Percentiles rank a stretch among this genome's conserved stretches.
Evolutionary conservation across 2,329 filamentous ascomycete genomes (phyloP).

Genomic region (Cytospora schulzeri): DNA sequence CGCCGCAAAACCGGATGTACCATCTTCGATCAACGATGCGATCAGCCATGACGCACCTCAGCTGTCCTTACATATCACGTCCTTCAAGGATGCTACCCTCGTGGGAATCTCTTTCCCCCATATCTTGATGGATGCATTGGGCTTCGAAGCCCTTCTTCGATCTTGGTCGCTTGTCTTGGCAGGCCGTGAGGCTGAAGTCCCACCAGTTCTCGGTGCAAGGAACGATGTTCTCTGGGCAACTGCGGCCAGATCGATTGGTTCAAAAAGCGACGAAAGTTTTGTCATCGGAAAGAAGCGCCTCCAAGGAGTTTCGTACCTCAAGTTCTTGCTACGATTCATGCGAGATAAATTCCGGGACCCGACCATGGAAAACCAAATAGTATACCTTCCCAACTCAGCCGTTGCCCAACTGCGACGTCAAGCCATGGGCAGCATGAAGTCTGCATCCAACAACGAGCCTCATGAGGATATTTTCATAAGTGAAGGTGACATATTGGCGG

Average conservation of each 20-base stretch:
- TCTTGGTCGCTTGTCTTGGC: conserved; percentile 49
- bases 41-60: conserved; percentile 45
- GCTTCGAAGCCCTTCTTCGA: conserved; percentile 42
- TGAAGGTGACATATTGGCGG: conserved; percentile 46
- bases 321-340: conserved; percentile 38
- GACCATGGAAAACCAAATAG: conserved; percentile 37
- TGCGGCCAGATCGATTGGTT: conserved; percentile 24
- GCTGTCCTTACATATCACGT: conserved; percentile 48
- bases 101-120: conserved; percentile 49
- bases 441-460: conserved; percentile 14
- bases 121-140: conserved; percentile 49
- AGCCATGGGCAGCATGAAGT: conserved; percentile 36
- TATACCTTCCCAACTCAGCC: conserved; percentile 41
- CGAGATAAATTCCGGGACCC: conserved; percentile 36
- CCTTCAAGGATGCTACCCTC: conserved; percentile 51
- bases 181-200: conserved; percentile 43
- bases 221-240: conserved; percentile 39
- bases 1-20: conserved; percentile 30
- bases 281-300: neutral
- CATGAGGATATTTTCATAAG: conserved; percentile 41
- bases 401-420: conserved; percentile 36
- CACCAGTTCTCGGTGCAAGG: conserved; percentile 36
- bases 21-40: conserved; percentile 41
- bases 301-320: conserved; percentile 30
- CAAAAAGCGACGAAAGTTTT: neutral